phyloP scores from a whole-genome alignment of 2,329 filamentous ascomycete species.

The Pezicula rhizophila region DNA sequence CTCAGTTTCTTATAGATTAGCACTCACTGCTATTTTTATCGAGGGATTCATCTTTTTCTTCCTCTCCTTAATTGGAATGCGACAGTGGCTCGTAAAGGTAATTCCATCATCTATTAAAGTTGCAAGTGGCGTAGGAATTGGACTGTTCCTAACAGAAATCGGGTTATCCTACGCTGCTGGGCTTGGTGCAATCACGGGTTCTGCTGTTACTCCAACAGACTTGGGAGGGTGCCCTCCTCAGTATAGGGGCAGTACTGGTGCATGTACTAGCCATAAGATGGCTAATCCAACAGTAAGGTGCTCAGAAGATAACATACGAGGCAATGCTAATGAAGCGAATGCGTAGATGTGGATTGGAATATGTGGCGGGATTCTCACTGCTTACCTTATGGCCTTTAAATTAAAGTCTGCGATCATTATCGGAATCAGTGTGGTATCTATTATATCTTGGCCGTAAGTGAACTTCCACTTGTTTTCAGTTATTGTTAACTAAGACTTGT shows the following conservation, averaged over 20 bases:
- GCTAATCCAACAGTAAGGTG: constrained; percentile 59
- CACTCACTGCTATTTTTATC: constrained; percentile 58
- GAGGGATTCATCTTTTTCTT: constrained; percentile 61
- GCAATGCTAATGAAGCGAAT: neutral
- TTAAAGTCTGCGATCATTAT: constrained; percentile 71
- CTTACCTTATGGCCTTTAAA: constrained; percentile 73
- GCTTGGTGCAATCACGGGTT: constrained; percentile 74
- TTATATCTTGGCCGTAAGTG: constrained; percentile 68
- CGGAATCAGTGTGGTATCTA: constrained; percentile 65
- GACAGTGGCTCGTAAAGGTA: constrained; percentile 64
- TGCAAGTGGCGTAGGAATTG: constrained; percentile 59
- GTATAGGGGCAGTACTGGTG: constrained; percentile 41
- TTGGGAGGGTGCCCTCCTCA: constrained; percentile 67
- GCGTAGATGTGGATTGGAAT: constrained; percentile 75
- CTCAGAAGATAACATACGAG: neutral
- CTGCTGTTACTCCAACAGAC: constrained; percentile 63
- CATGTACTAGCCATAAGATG: constrained; percentile 61
- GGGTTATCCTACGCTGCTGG: constrained; percentile 72
- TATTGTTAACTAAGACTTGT: neutral
- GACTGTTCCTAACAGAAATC: constrained; percentile 57
- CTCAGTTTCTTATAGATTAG: constrained; percentile 50
- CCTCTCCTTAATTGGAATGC: constrained; percentile 60
- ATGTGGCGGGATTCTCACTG: constrained; percentile 71
- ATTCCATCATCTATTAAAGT: constrained; percentile 61
- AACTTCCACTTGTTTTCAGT: neutral